Base-by-base conservation (phyloP, 306 rosid genomes). In the Quercus bicolor region DNA sequence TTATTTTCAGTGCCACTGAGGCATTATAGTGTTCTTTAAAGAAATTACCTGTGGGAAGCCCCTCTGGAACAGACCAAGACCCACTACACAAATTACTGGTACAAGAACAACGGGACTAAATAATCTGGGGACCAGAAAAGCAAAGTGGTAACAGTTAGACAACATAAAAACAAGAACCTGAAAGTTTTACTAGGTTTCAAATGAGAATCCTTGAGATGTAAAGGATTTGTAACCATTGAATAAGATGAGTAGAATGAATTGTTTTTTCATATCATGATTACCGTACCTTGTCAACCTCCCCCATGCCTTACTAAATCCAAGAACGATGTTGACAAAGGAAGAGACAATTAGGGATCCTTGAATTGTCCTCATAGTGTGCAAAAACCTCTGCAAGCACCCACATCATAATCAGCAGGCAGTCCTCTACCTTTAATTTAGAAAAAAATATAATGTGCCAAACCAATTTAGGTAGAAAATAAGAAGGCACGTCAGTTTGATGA, bases 341-440 rank as follows among this genome's bases (percentile, higher is more conserved):
- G 97, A 82, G 66, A 94, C 92, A 23, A 94, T 90, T 51, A 94
- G 80, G 20, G 97, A 94, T 20, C 98, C 97, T 81, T 94, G 98
- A 81, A 94, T 87, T 53, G 98, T 92, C 83, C 98, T 86, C 52
- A 94, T 87, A 52, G 86, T 87, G 81, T 83, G 70, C 60, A 61
- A 56, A 85, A 94, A 94, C 83, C 97, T 92, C 98, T 94, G 82
- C 90, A 90, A 83, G 53, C 72, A 70, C 52, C 78, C 53, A 57
- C 16, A 20, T 55, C 33, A 68, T 31, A 66, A 77, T 77, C 77
- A 74, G 23, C 28, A 72, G 59, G 70, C 7, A 43, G 29, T 54
- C 64, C 54, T 24, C 34, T 68, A 21, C 52, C 16, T 40, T 29
- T 24, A 56, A 53, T 78, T 40, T n/a, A 6, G 34, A 52, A 18